Base-by-base conservation (phyloP, 805 yeast species). In the Myxozyma melibiosi region DNA sequence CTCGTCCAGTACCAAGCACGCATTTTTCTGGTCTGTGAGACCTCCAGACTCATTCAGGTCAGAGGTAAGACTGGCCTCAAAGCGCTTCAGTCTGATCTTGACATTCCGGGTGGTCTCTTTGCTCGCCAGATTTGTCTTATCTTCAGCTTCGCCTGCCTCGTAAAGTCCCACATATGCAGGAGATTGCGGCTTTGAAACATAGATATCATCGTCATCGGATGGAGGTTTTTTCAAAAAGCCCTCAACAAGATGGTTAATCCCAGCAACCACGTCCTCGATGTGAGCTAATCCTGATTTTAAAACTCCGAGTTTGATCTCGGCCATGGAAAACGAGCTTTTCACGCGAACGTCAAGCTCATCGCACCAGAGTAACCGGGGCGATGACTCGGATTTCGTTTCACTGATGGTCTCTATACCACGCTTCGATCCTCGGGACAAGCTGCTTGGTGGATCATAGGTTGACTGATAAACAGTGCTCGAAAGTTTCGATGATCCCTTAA, bases 241-340 rank as follows among this genome's bases (percentile, higher is more conserved):
- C 2, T 60, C 52, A 9, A 55, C 27, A 11, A 52, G 30, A 24
- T 35, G 39, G 34, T 54, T 24, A 6, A 61, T 14, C 9, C 53
- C 55, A 8, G 38, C 39, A n/a, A 53, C 55, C 5, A 55, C 58
- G 13, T 14, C 35, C 16, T 58, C 62, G 30, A 58, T 18, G 34
- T 58, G 61, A 9, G 62, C 51, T 22, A 61, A 28, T 3, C 64
- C 62, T 0, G 53, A 34, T 27, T 48, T 51, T 14, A 53, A 16
- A 22, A 34, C 24, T 7, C 58, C 61, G 24, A 56, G 9, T 28
- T 37, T 38, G 14, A 57, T 22, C 31, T 59, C 64, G 11, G 40
- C 31, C 34, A 38, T 42, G 9, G 53, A 18, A 5, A 38, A 14
- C 8, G 48, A 13, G 20, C 27, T 49, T 2, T 28, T 11, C 7